phyloP scores from a whole-genome alignment of 768 basidiomycete genomes.

The Suillus lakei region DNA sequence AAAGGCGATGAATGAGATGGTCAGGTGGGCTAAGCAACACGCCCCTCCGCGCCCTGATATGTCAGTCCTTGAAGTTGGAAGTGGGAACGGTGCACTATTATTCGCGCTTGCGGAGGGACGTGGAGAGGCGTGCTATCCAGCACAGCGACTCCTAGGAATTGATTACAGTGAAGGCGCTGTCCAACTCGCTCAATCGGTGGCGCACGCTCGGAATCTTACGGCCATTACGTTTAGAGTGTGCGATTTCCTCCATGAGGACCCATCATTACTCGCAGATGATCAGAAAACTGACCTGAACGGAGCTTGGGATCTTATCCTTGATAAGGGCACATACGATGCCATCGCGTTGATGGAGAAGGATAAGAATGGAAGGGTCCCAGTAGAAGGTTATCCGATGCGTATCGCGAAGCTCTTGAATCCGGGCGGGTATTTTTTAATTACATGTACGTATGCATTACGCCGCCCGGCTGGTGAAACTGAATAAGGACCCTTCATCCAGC shows the following conservation, averaged over 20 bases:
- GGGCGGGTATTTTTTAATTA: conserved; percentile 76
- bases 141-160: conserved; percentile 59
- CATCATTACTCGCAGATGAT: conserved; percentile 34
- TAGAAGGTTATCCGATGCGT: conserved; percentile 61
- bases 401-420: conserved; percentile 62
- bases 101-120: conserved; percentile 56
- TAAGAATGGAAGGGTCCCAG: conserved; percentile 54
- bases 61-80: conserved; percentile 76
- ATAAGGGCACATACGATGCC: conserved; percentile 91
- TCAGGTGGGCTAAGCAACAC: conserved; percentile 67
- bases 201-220: conserved; percentile 42
- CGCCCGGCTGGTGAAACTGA: background rate
- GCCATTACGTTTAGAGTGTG: conserved; percentile 60
- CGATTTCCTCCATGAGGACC: conserved; percentile 67
- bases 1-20: conserved; percentile 79
- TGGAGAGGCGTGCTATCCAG: conserved; percentile 62
- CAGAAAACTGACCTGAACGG: conserved; percentile 16
- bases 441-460: conserved; percentile 56
- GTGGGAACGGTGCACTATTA: conserved; percentile 79
- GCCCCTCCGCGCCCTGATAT: conserved; percentile 52
- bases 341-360: conserved; percentile 74
- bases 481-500: conserved; percentile 43
- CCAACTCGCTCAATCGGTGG: conserved; percentile 62
- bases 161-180: conserved; percentile 82
- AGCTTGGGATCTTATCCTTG: conserved; percentile 76